Evolutionary conservation across 371 early-diverging fungal species (phyloP), one percentile per base, ranked within the genome.

Genomic region (Smittium mucronatum): DNA sequence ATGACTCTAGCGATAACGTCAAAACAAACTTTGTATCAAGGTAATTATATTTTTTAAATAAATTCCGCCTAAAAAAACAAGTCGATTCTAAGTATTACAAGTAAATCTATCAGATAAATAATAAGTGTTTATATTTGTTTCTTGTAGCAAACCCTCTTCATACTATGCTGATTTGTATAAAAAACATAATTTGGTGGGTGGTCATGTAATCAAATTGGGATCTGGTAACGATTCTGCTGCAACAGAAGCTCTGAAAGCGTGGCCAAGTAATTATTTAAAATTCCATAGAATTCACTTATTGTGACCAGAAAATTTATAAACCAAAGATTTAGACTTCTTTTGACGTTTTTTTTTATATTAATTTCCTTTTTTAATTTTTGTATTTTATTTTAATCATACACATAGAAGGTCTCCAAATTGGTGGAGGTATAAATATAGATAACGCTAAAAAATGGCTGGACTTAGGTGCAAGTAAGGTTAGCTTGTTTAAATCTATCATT

Each of bases 121-220:
- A n/a, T n/a, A n/a, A n/a, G n/a, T n/a, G n/a, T n/a, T 59, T 59
- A 36, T 34, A 32, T 17, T 58, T 64, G 21, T 59, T 34, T 31
- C 26, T 32, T 16, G 25, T 64, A 92, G 91, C 67, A 85, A 91
- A 63, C 81, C 91, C 0, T 85, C 96, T 1, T 65, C 78, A 26
- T 85, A 90, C 75, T 96, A 89, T 71, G 93, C 95, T 2, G 61
- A 82, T 30, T 84, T 95, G 25, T 96, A 95, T 79, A 81, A 82
- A 58, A 69, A 82, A 2, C 72, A 93, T 71, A 61, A 79, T 33
- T 86, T 96, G 11, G 80, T 76, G 1, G 95, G 96, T 2, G 94
- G 90, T 26, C 98, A 98, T 82, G 88, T 95, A 26, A 96, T 98
- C 74, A 94, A 92, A 78, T 87, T 96, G 1, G 97, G 96, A 0